Evolutionary conservation across 2,329 filamentous ascomycete species (phyloP), one percentile per base, ranked within the genome.

Genomic region (Cadophora sp.): DNA sequence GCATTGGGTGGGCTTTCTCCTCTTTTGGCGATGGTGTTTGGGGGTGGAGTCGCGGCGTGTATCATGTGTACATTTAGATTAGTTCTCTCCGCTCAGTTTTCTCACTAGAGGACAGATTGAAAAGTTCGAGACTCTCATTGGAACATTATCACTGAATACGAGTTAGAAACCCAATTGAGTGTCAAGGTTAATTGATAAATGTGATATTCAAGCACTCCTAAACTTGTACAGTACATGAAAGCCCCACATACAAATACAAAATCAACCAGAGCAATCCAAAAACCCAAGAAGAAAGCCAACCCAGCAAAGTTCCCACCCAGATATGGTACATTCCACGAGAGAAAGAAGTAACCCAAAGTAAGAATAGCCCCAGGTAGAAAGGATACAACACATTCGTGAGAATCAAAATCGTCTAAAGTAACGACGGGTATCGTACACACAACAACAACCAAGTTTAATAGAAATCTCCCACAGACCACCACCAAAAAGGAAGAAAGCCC

Each of bases 351-450:
- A 30, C 27, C 27, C 43, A 45, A 45, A 20, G 43, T 13, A 20
- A 18, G 5, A 16, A 18, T 3, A 55, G 8, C n/a, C 20, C 9
- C 18, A 41, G 20, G 43, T 3, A 9, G 11, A 41, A 14, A 58
- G 18, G 18, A 41, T n/a, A 13, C n/a, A 58, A 41, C n/a, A 18
- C n/a, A 24, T 20, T 39, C 33, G 22, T 2, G n/a, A 39, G n/a
- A 58, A 43, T 51, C n/a, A 24, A 24, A 24, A 58, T 41, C 50
- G 50, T 58, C 33, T 43, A 18, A n/a, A 58, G 55, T 41, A 58
- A 58, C 55, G 55, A 58, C 55, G 33, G 55, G 20, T 58, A 58
- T 58, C 33, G 27, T 43, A 58, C 36, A 58, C 33, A 41, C 48
- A 30, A 24, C n/a, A 39, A 58, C 39, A 41, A 7, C 4, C 11